Percentiles rank a stretch among this genome's conserved stretches.
Conservation (phyloP, 1,284 basidiomycete species). For the Golubevia pallescens region DNA sequence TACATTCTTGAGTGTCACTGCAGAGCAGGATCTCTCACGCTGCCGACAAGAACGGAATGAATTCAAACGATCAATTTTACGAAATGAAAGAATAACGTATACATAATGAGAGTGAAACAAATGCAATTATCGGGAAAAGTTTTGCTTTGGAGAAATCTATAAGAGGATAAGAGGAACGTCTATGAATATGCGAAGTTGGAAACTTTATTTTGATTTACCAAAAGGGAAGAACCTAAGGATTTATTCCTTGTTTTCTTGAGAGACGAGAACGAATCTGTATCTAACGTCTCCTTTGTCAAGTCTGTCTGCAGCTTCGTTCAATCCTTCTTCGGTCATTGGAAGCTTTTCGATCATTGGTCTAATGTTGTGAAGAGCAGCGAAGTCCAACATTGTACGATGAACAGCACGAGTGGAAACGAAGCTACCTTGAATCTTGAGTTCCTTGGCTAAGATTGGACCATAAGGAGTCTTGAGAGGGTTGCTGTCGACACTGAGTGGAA, state of each 20-base stretch:
- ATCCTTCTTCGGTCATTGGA: slow-evolving; percentile 50
- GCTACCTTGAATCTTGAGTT: slow-evolving; percentile 44
- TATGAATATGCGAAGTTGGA: no score
- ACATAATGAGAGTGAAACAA: no score
- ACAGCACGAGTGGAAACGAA: slow-evolving; percentile 41
- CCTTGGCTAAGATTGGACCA: slow-evolving; percentile 36
- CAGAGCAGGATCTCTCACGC: no score
- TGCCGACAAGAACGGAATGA: no score
- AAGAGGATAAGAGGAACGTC: no score
- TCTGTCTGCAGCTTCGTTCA: slow-evolving; percentile 45
- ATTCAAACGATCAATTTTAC: no score
- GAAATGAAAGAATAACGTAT: no score
- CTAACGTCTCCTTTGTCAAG: slow-evolving; percentile 52
- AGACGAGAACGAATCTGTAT: slow-evolving; percentile 52
- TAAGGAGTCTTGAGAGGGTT: slow-evolving; percentile 23
- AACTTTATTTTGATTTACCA: no score
- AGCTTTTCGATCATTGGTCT: slow-evolving; percentile 53
- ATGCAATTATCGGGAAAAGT: no score
- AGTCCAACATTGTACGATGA: slow-evolving; percentile 51
- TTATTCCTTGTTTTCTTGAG: slow-evolving; percentile 8
- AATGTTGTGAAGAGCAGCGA: slow-evolving; percentile 36
- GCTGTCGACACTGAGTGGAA: slow-evolving; percentile 36
- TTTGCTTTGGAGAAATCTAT: no score
- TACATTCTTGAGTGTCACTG: no score
- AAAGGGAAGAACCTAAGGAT: background rate